These are phyloP conservation scores for Lepidium africanum DNA, from an alignment of 345 rosid genomes.

Conservation along the genomic window DNA sequence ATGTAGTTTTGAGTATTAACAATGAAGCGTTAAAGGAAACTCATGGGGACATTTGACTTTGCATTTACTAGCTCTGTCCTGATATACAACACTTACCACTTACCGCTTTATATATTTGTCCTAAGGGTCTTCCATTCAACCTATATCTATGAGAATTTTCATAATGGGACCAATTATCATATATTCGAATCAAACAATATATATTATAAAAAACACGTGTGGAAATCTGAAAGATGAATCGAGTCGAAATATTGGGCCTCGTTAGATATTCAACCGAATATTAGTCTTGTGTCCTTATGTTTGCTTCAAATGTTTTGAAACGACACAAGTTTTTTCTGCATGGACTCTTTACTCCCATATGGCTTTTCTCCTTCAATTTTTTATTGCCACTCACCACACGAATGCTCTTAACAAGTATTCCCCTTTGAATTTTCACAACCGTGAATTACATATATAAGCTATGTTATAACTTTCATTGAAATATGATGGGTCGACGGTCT, in stretches of 20 bases:
- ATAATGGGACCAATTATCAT: conserved; percentile 4
- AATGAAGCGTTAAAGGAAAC: conserved; percentile 31
- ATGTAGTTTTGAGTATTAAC: background rate
- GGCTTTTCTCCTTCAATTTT: background rate
- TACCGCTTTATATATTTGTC: background rate
- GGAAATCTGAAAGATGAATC: conserved; percentile 12
- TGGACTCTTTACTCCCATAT: background rate
- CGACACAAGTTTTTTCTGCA: conserved; percentile 11
- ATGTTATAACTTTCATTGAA: background rate
- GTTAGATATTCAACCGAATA: conserved; percentile 18
- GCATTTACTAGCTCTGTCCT: background rate
- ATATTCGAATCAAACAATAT: background rate
- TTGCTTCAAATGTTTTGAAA: conserved; percentile 2
- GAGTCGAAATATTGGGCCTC: conserved; percentile 12
- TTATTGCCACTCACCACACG: background rate
- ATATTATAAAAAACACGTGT: background rate
- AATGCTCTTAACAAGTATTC: background rate
- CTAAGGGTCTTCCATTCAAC: background rate
- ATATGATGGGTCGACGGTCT: too few relatives aligned
- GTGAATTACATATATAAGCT: background rate
- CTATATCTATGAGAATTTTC: background rate
- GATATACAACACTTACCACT: background rate
- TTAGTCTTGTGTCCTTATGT: background rate
- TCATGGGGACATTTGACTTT: conserved; percentile 27
- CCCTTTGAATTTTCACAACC: background rate